Evolutionary conservation across 2,329 filamentous ascomycete genomes (phyloP), one percentile per base, ranked within the genome.

Genomic region (Trichoderma lentiforme): DNA sequence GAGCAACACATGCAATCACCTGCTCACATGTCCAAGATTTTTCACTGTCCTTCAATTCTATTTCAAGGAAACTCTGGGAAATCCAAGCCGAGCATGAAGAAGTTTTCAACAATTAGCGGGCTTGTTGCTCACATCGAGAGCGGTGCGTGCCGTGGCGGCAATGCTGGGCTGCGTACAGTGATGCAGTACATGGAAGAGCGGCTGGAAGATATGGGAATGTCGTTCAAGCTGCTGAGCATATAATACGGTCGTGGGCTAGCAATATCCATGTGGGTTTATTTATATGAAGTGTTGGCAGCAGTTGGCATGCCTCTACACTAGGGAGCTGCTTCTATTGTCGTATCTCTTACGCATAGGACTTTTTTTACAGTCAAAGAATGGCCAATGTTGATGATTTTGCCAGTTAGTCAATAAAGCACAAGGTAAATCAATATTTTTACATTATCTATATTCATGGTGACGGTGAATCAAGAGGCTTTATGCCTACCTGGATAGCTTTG

Each of bases 41-140:
- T 67, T 21, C 63, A 68, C 18, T 72, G 64, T 26, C 70, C 56
- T 12, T 68, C 39, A 9, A 14, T 39, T 15, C 51, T 62, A 24
- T 68, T 64, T 18, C 43, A 57, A n/a, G 61, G 61, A 12, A 15
- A 3, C 6, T 8, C 30, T 43, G 11, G 28, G 12, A 30, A 62
- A 15, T 21, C 36, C 18, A 8, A 62, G 21, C 60, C 28, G 30
- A 28, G 24, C 6, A 21, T n/a, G 34, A 71, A 34, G 26, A 26
- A 62, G 5, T 75, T 75, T n/a, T 72, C 34, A 7, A 73, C 74
- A 7, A 21, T 72, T 8, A 68, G 69, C 18, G 73, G 74, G 26
- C 72, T 75, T 5, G 70, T 66, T 24, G 65, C 72, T 56, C 74
- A 75, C 47, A 60, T 74, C 28, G 73, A 75, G 64, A 72, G 71